A percentile compares a stretch with the other conserved stretches of the same genome.
Conservation (phyloP, 352 stramenopile genomes). For the Phytophthora rubi region DNA sequence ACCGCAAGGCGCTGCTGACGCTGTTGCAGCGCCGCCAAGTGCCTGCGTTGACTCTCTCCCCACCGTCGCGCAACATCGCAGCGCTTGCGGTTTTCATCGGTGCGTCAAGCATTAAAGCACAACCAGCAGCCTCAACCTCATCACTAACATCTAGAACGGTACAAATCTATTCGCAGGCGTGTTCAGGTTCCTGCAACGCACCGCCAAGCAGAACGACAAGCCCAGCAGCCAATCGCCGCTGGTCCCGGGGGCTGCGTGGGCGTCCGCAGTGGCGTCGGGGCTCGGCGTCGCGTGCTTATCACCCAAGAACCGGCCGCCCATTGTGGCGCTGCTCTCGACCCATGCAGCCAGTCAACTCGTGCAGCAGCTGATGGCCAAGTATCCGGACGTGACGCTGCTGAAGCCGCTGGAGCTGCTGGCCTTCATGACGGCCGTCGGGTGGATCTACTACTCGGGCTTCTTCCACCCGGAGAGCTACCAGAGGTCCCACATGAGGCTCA, state of each 20-base stretch:
- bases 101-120: slow-evolving; percentile 22
- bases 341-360: slow-evolving; percentile 53
- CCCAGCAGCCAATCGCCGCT: background rate
- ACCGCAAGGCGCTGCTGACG: slow-evolving; percentile 34
- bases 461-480: slow-evolving; percentile 71
- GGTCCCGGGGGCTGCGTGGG: slow-evolving; percentile 15
- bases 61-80: slow-evolving; percentile 51
- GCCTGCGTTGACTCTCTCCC: slow-evolving; percentile 23
- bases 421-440: slow-evolving; percentile 60
- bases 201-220: slow-evolving; percentile 14
- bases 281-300: slow-evolving; percentile 41
- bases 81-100: slow-evolving; percentile 69
- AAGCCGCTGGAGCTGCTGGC: slow-evolving; percentile 51
- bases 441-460: slow-evolving; percentile 68
- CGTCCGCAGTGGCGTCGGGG: slow-evolving; percentile 43
- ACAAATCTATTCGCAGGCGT: slow-evolving; percentile 32
- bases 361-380: slow-evolving; percentile 26
- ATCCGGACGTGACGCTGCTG: slow-evolving; percentile 43
- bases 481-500: slow-evolving; percentile 56
- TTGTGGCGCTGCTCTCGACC: slow-evolving; percentile 62
- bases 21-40: slow-evolving; percentile 21
- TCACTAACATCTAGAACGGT: background rate
- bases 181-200: slow-evolving; percentile 50
- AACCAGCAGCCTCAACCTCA: background rate
- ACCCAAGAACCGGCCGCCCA: slow-evolving; percentile 44